Conservation (phyloP, 2,329 filamentous ascomycete genomes). For the Conoideocrella luteorostrata region DNA sequence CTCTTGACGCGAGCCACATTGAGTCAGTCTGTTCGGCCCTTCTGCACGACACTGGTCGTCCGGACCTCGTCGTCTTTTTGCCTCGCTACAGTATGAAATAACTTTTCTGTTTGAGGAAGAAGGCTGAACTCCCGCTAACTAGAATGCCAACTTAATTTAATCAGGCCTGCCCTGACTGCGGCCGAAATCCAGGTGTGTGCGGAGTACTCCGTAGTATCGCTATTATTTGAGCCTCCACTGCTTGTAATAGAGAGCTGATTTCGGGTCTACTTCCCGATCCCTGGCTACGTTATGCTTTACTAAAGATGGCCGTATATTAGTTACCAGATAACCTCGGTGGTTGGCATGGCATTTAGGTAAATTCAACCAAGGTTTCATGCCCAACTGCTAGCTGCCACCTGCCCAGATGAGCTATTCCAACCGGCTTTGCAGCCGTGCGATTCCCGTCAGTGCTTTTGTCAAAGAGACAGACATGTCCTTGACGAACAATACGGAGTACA, state of each 20-base stretch:
- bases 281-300: neutral
- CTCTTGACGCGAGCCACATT: slow-evolving; percentile 17
- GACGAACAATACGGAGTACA: no score
- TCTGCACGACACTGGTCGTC: neutral
- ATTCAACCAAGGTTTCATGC: neutral
- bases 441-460: no score
- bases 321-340: neutral
- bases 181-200: no score
- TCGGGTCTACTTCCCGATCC: neutral
- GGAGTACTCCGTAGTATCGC: no score
- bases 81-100: no score
- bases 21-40: slow-evolving; percentile 20
- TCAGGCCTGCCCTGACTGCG: no score
- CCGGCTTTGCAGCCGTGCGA: neutral
- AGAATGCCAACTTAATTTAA: no score
- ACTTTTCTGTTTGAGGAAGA: no score
- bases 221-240: no score
- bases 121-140: no score
- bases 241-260: neutral
- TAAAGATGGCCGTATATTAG: neutral
- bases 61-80: no score
- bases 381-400: neutral
- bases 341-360: neutral
- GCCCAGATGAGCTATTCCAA: neutral
- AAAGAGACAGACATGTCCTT: no score